Conservation (phyloP, 495 filamentous ascomycete genomes). For the Letharia lupina region DNA sequence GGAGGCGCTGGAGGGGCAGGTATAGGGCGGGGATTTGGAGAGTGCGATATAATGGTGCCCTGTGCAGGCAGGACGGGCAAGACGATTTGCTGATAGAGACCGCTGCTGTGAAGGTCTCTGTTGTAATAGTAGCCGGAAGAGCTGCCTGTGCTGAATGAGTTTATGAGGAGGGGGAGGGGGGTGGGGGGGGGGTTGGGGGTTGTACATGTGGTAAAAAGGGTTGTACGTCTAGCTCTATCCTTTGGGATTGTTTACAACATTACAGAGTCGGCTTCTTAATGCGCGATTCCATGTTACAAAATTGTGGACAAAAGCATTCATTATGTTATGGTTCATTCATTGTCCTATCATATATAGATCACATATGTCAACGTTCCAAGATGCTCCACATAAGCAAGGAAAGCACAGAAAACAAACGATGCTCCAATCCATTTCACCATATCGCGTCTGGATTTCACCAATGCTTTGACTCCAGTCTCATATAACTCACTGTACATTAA, state of each 20-base stretch:
- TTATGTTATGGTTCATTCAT: not conserved
- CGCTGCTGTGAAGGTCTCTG: not conserved
- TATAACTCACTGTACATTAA: too few relatives aligned
- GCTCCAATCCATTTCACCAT: too few relatives aligned
- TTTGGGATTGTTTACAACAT: not conserved
- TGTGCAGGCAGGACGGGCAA: not conserved
- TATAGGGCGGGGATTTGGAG: not conserved
- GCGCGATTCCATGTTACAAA: not conserved
- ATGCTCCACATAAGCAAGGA: not conserved
- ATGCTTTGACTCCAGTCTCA: too few relatives aligned
- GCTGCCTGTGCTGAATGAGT: not conserved
- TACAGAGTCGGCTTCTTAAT: not conserved
- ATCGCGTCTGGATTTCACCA: too few relatives aligned
- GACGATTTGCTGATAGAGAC: too few relatives aligned
- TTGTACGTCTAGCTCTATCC: not conserved
- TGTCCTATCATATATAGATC: not conserved
- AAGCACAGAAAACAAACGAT: too few relatives aligned
- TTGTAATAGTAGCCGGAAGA: not conserved
- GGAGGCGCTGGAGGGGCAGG: not conserved
- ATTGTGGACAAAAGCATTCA: not conserved
- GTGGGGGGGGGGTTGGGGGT: not conserved
- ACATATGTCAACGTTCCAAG: not conserved
- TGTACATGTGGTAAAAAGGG: not conserved
- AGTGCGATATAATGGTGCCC: not conserved
- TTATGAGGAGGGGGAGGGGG: not conserved